These are phyloP conservation scores for Mycena belliarum DNA, from an alignment of 768 basidiomycete genomes.

Conservation along the genomic window DNA sequence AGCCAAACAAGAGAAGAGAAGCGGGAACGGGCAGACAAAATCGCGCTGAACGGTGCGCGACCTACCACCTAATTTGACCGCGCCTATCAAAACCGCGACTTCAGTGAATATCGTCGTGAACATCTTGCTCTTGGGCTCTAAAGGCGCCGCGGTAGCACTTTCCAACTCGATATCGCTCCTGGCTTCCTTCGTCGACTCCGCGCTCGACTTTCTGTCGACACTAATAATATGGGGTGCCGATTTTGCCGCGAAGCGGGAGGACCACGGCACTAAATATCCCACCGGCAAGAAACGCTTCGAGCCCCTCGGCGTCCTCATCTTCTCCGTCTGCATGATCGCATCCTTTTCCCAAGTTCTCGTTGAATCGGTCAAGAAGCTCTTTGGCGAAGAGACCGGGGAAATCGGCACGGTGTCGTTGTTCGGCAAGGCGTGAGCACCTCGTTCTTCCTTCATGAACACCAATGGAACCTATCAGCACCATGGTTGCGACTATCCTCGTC, in stretches of 20 bases:
- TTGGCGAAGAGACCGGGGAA: conserved; percentile 8
- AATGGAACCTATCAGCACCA: not conserved
- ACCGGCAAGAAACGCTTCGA: conserved; percentile 24
- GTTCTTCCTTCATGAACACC: not conserved
- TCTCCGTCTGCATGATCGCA: conserved; percentile 24
- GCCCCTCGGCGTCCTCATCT: conserved; percentile 22
- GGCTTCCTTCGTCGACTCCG: conserved; percentile 23
- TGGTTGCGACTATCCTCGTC: conserved; percentile 19
- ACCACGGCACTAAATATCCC: conserved; percentile 15
- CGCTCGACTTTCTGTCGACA: conserved; percentile 22
- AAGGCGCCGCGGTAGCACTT: conserved; percentile 16
- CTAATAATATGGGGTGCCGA: conserved; percentile 21
- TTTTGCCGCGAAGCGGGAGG: conserved; percentile 20
- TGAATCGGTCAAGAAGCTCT: conserved; percentile 18
- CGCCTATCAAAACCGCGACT: no score
- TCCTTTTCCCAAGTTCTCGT: conserved; percentile 21
- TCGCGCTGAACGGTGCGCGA: conserved; percentile 20
- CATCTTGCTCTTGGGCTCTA: conserved; percentile 13
- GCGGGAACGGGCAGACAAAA: conserved; percentile 18
- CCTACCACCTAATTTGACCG: no score
- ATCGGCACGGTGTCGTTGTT: conserved; percentile 19
- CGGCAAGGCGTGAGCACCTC: conserved; percentile 16
- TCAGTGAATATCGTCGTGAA: conserved; percentile 22
- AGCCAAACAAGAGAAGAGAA: conserved; percentile 12
- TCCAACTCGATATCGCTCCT: conserved; percentile 22